These are phyloP conservation scores for Coemansia sp. DNA, from an alignment of 192 early-diverging fungal species.

Conservation along the genomic window DNA sequence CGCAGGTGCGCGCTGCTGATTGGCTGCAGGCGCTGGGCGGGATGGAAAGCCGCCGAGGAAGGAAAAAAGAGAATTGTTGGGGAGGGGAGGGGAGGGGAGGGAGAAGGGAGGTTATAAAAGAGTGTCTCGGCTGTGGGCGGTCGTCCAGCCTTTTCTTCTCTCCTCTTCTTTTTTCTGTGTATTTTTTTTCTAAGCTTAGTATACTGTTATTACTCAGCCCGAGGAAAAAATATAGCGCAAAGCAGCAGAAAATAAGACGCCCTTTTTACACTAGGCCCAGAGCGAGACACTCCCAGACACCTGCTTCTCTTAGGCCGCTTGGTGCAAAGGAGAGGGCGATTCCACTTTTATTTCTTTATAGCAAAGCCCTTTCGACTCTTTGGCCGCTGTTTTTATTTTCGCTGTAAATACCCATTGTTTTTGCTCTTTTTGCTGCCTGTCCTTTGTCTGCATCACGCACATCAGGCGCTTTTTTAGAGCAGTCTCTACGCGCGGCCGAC, in stretches of 20 bases:
- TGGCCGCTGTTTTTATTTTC: not conserved
- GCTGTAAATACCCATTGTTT: not conserved
- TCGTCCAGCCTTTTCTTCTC: slow-evolving; percentile 15
- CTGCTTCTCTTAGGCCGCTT: too few species aligned
- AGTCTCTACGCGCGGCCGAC: too few species aligned
- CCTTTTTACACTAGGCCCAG: too few species aligned
- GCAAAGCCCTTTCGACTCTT: not conserved
- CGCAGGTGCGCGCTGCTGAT: not conserved
- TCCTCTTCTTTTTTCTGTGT: slow-evolving; percentile 31
- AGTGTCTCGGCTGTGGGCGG: not conserved
- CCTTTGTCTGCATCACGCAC: too few species aligned
- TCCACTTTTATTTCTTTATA: not conserved
- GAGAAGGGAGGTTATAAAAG: not conserved
- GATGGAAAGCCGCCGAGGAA: not conserved
- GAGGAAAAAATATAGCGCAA: slow-evolving; percentile 7
- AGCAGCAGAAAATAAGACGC: too few species aligned
- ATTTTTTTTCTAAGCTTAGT: slow-evolving; percentile 38
- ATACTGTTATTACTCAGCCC: slow-evolving; percentile 22
- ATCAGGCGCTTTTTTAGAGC: too few species aligned
- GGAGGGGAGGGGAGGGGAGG: slow-evolving; percentile 1
- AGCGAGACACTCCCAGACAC: too few species aligned
- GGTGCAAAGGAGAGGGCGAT: not conserved
- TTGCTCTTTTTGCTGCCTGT: too few species aligned
- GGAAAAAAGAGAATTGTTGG: slow-evolving; percentile 2
- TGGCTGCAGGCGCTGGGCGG: slow-evolving; percentile 10